Evolutionary conservation across 2,329 filamentous ascomycete species (phyloP).

Genomic region (Hirsutella minnesotensis): DNA sequence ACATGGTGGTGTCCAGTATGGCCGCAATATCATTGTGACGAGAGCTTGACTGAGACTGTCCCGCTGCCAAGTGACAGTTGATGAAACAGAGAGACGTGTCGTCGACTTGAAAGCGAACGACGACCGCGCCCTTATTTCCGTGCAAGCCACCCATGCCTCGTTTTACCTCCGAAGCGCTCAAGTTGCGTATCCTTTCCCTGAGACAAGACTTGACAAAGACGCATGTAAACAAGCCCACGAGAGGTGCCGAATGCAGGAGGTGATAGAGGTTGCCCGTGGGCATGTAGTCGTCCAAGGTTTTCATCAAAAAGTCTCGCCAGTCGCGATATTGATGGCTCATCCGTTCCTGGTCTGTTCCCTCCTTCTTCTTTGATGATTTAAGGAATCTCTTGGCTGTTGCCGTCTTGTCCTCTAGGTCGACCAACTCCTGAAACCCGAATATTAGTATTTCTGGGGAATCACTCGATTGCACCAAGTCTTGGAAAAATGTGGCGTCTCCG

Average conservation of each 20-base stretch:
- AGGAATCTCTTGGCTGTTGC: conserved; percentile 93
- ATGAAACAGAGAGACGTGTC: conserved; percentile 92
- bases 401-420: conserved; percentile 94
- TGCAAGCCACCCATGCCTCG: conserved; percentile 91
- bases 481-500: conserved; percentile 66
- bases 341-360: conserved; percentile 68
- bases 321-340: conserved; percentile 97
- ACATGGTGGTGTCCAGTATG: conserved; percentile 68
- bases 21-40: conserved; percentile 87
- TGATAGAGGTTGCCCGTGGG: conserved; percentile 67
- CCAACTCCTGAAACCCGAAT: conserved; percentile 97
- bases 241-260: conserved; percentile 70
- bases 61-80: conserved; percentile 93
- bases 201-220: conserved; percentile 82
- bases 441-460: conserved; percentile 79
- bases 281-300: conserved; percentile 74
- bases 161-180: conserved; percentile 78
- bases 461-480: conserved; percentile 63
- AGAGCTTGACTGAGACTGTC: conserved; percentile 78
- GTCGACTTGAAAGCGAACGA: conserved; percentile 86
- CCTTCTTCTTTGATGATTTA: conserved; percentile 72
- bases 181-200: conserved; percentile 61
- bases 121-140: conserved; percentile 90
- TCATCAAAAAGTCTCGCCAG: conserved; percentile 83
- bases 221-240: conserved; percentile 92